phyloP scores from a whole-genome alignment of 495 filamentous ascomycete genomes.

The Filosporella fistucella region DNA sequence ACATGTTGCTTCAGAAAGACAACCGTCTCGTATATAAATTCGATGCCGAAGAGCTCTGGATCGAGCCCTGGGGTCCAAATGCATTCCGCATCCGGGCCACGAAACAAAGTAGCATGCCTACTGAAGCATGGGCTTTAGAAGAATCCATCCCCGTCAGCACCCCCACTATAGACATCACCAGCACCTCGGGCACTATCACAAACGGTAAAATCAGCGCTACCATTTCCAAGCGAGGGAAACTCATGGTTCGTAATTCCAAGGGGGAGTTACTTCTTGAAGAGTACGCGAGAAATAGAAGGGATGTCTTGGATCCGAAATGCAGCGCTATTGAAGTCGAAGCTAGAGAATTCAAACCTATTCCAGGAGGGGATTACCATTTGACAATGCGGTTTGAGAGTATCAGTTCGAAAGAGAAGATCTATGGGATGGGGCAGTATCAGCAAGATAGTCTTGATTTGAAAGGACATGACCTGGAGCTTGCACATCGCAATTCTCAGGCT shows the following conservation, averaged over 20 bases:
- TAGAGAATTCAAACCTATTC: constrained; percentile 46
- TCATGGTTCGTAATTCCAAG: constrained; percentile 42
- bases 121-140: constrained; percentile 49
- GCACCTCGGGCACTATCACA: constrained; percentile 36
- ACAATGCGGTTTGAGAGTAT: constrained; percentile 49
- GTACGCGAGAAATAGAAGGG: constrained; percentile 46
- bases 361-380: constrained; percentile 46
- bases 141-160: constrained; percentile 15
- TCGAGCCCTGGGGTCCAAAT: constrained; percentile 51
- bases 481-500: constrained; percentile 58
- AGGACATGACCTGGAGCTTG: constrained; percentile 51
- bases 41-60: constrained; percentile 49
- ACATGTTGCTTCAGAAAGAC: constrained; percentile 38
- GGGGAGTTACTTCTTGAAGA: constrained; percentile 48
- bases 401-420: constrained; percentile 48
- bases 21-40: constrained; percentile 41
- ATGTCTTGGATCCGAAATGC: constrained; percentile 48
- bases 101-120: constrained; percentile 40
- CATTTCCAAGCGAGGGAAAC: constrained; percentile 41
- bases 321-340: constrained; percentile 48
- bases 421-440: constrained; percentile 62
- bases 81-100: constrained; percentile 51
- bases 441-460: constrained; percentile 52
- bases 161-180: constrained; percentile 26
- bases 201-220: constrained; percentile 48